Evolutionary conservation across 129 eudicot species (phyloP).

Genomic region (Tagetes patula): DNA sequence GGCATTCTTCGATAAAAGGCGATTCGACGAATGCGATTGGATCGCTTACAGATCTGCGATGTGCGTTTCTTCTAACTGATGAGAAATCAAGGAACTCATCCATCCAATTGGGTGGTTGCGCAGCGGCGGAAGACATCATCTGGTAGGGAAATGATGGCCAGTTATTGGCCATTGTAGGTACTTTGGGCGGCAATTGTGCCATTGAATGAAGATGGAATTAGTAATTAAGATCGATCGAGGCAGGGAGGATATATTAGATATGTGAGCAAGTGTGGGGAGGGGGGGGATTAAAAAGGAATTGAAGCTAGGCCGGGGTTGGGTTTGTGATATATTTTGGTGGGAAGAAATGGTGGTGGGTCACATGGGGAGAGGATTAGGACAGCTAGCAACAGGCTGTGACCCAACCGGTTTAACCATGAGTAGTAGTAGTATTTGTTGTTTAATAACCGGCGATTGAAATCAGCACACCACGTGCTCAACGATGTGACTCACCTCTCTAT

Average conservation of each 20-base stretch:
- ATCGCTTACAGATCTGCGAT: conserved; percentile 83
- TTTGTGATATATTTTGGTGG: conserved; percentile 36
- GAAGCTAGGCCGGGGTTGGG: neutral
- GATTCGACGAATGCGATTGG: conserved; percentile 82
- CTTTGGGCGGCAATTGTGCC: conserved; percentile 88
- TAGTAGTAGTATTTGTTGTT: conserved; percentile 12
- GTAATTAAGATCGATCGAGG: no score
- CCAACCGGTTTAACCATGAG: conserved; percentile 46
- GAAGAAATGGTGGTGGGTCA: conserved; percentile 49
- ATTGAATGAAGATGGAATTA: conserved; percentile 13
- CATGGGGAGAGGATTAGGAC: conserved; percentile 51
- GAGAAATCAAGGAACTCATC: conserved; percentile 94
- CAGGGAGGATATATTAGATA: no score
- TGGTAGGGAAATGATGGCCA: conserved; percentile 70
- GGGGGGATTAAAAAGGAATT: neutral
- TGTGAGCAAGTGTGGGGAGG: neutral
- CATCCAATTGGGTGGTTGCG: conserved; percentile 63
- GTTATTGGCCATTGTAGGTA: conserved; percentile 69
- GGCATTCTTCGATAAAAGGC: conserved; percentile 44
- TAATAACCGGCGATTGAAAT: conserved; percentile 58
- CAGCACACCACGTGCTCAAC: conserved; percentile 73
- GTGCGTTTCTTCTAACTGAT: conserved; percentile 48
- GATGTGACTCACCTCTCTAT: conserved; percentile 37
- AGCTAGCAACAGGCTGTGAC: conserved; percentile 38
- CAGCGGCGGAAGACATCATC: conserved; percentile 52